Percentiles rank a stretch among this genome's conserved stretches.
These are phyloP conservation scores for Amorphotheca resinae DNA, from an alignment of 495 filamentous ascomycete species.

Conservation along the genomic window DNA sequence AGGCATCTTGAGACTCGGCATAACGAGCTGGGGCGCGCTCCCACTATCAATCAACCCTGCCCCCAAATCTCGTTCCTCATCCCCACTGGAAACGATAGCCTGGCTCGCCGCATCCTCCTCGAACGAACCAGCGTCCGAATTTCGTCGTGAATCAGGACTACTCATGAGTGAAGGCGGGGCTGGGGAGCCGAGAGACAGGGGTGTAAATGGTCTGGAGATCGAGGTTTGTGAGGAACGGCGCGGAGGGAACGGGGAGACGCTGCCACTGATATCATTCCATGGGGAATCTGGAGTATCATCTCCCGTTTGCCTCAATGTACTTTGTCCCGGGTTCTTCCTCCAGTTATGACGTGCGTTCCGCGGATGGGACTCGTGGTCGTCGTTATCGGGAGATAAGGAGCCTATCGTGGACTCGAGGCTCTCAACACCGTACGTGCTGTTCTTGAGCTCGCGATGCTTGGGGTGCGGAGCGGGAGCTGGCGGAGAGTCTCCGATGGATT, in stretches of 20 bases:
- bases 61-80: conserved; percentile 29
- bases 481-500: conserved; percentile 33
- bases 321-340: conserved; percentile 17
- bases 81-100: conserved; percentile 32
- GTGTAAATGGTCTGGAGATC: conserved; percentile 42
- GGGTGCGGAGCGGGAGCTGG: conserved; percentile 24
- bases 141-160: conserved; percentile 35
- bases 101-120: conserved; percentile 40
- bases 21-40: conserved; percentile 78
- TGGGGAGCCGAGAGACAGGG: conserved; percentile 36
- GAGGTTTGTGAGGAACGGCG: conserved; percentile 23
- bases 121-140: conserved; percentile 34
- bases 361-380: conserved; percentile 23
- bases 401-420: conserved; percentile 45
- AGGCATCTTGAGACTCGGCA: conserved; percentile 95
- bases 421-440: conserved; percentile 50
- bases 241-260: conserved; percentile 21
- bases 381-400: conserved; percentile 24
- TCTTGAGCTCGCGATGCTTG: conserved; percentile 16
- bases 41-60: conserved; percentile 33
- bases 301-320: conserved; percentile 3
- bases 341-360: conserved; percentile 19
- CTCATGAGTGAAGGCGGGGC: conserved; percentile 35
- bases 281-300: conserved; percentile 20
- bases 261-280: conserved; percentile 11